Percentiles rank a stretch among this genome's conserved stretches.
These are phyloP conservation scores for Hericium alpestre DNA, from an alignment of 768 basidiomycete species.

Conservation along the genomic window DNA sequence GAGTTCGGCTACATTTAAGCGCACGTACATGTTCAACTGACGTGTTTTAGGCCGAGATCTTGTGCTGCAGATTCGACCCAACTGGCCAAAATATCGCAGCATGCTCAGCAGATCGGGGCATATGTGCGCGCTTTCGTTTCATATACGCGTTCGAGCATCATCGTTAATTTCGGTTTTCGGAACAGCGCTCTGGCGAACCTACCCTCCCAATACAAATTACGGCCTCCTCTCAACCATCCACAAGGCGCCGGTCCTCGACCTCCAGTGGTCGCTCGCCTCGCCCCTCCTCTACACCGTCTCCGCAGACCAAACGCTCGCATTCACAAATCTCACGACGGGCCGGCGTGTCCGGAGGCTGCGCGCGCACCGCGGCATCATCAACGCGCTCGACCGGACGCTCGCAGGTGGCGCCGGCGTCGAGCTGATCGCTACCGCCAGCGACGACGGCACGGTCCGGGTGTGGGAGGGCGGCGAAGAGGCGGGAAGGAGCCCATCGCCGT, in stretches of 20 bases:
- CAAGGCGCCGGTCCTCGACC: conserved; percentile 87
- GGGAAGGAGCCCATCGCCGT: conserved; percentile 65
- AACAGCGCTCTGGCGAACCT: conserved; percentile 82
- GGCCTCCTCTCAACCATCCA: conserved; percentile 72
- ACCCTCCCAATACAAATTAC: conserved; percentile 88
- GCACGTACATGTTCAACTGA: not conserved
- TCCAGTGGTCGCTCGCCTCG: conserved; percentile 78
- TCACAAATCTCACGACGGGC: conserved; percentile 77
- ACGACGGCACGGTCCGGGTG: conserved; percentile 84
- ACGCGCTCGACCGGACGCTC: conserved; percentile 77
- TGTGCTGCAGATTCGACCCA: conserved; percentile 89
- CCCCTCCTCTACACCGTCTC: conserved; percentile 72
- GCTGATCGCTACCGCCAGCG: conserved; percentile 77
- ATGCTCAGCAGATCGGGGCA: conserved; percentile 78
- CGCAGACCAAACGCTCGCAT: conserved; percentile 76
- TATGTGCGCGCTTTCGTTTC: conserved; percentile 52
- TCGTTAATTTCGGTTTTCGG: not conserved
- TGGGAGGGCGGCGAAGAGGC: conserved; percentile 85
- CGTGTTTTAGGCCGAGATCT: conserved; percentile 59
- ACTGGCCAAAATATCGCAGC: conserved; percentile 91
- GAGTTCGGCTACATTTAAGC: conserved; percentile 20
- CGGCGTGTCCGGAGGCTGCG: conserved; percentile 71
- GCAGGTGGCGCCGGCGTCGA: conserved; percentile 78
- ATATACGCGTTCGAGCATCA: not conserved
- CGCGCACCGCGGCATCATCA: conserved; percentile 88